Conservation (phyloP, 305 asterid species). For the Fraxinus sp. region DNA sequence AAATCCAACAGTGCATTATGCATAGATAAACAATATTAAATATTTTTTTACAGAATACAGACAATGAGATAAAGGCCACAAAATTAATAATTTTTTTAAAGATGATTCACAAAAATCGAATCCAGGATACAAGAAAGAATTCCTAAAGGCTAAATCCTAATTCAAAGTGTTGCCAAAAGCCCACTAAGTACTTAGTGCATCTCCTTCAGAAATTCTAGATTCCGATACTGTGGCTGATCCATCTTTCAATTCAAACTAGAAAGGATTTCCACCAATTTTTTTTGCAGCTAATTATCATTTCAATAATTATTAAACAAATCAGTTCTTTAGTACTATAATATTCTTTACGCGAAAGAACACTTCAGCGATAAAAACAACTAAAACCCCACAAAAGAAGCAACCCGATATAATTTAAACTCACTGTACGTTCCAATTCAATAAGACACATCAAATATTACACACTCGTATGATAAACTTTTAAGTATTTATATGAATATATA, state of each 20-base stretch:
- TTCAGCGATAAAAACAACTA: background rate
- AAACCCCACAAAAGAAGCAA: background rate
- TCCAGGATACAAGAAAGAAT: no score
- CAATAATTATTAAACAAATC: no score
- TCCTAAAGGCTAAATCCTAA: no score
- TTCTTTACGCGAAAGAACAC: background rate
- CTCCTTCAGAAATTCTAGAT: constrained; percentile 44
- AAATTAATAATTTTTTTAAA: no score
- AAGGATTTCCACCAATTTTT: background rate
- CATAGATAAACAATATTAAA: no score
- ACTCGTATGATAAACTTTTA: background rate
- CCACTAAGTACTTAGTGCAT: constrained; percentile 33
- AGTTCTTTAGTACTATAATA: background rate
- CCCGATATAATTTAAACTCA: background rate
- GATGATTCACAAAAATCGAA: no score
- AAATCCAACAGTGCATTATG: no score
- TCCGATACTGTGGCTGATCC: constrained; percentile 35
- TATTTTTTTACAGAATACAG: no score
- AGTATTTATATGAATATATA: background rate
- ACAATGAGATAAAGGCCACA: no score
- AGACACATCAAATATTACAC: background rate
- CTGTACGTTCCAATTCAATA: background rate
- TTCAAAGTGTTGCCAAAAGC: no score
- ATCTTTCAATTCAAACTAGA: constrained; percentile 48
- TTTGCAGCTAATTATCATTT: background rate